A percentile compares a stretch with the other conserved stretches of the same genome.
These are phyloP conservation scores for Coffea canephora DNA, from an alignment of 257 asterid genomes.

Conservation along the genomic window DNA sequence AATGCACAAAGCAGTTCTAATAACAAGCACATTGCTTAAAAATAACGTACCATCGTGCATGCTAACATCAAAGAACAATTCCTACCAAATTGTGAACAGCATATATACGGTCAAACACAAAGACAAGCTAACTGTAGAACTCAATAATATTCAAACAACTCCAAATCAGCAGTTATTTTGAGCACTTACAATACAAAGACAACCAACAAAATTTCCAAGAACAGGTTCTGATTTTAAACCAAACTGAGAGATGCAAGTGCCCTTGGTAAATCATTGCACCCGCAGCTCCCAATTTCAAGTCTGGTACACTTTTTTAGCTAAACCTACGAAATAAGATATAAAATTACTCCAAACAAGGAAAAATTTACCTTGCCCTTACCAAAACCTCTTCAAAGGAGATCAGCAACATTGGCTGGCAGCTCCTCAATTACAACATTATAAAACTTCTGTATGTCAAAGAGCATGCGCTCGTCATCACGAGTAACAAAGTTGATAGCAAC, in stretches of 20 bases:
- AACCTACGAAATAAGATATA: constrained; percentile 29
- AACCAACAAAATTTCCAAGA: constrained; percentile 37
- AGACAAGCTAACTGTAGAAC: constrained; percentile 19
- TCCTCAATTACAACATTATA: constrained; percentile 70
- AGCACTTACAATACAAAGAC: constrained; percentile 38
- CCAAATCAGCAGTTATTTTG: constrained; percentile 39
- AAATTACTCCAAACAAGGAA: constrained; percentile 33
- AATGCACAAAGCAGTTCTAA: neutral
- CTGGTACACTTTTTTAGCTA: constrained; percentile 35
- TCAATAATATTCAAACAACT: constrained; percentile 27
- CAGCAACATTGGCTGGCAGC: constrained; percentile 85
- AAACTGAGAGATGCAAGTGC: constrained; percentile 23
- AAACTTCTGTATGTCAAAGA: constrained; percentile 66
- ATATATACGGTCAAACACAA: neutral
- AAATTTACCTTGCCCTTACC: constrained; percentile 27
- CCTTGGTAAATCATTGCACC: constrained; percentile 24
- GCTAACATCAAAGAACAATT: neutral
- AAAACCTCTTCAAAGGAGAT: constrained; percentile 53
- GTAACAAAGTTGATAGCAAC: constrained; percentile 89
- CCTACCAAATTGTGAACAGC: neutral
- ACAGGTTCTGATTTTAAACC: constrained; percentile 31
- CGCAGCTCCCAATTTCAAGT: constrained; percentile 21
- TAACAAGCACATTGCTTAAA: neutral
- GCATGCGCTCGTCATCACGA: constrained; percentile 73
- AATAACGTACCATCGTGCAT: neutral